Evolutionary conservation across 805 yeast species (phyloP).

Genomic region (Starmerella geochares): DNA sequence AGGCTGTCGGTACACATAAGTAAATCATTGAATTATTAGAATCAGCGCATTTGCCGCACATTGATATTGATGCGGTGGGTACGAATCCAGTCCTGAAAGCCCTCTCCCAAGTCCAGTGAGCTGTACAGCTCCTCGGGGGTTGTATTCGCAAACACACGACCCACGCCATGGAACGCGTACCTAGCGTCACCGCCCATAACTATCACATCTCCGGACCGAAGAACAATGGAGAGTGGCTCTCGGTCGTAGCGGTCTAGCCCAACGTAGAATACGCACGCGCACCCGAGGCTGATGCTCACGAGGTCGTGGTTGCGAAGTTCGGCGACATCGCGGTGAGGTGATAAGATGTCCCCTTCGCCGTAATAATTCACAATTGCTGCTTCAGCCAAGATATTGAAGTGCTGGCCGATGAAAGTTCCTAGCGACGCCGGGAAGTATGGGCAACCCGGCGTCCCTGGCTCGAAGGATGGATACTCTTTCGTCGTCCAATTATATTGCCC

Average conservation of each 20-base stretch:
- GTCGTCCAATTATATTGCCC: slow-evolving; percentile 41
- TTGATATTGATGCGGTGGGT: slow-evolving; percentile 35
- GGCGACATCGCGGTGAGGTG: slow-evolving; percentile 39
- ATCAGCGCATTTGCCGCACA: slow-evolving; percentile 35
- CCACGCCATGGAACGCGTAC: slow-evolving; percentile 37
- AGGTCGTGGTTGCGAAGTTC: slow-evolving; percentile 33
- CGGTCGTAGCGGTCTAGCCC: slow-evolving; percentile 24
- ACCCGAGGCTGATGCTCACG: slow-evolving; percentile 35
- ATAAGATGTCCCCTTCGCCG: slow-evolving; percentile 36
- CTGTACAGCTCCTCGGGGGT: slow-evolving; percentile 28
- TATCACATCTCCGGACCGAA: slow-evolving; percentile 35
- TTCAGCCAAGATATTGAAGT: slow-evolving; percentile 30
- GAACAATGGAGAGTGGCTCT: slow-evolving; percentile 31
- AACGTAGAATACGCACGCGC: slow-evolving; percentile 34
- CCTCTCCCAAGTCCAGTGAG: slow-evolving; percentile 8
- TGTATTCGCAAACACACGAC: slow-evolving; percentile 32
- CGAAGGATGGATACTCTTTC: slow-evolving; percentile 35
- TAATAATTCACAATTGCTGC: slow-evolving; percentile 39
- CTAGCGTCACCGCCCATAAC: slow-evolving; percentile 37
- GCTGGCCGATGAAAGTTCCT: slow-evolving; percentile 20
- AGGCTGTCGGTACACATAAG: not conserved
- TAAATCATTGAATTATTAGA: not conserved
- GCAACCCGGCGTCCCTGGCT: slow-evolving; percentile 27
- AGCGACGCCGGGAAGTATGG: slow-evolving; percentile 30
- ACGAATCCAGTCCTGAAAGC: slow-evolving; percentile 30